phyloP scores from a whole-genome alignment of 2,329 filamentous ascomycete species.

The Keithomyces neogunnii region DNA sequence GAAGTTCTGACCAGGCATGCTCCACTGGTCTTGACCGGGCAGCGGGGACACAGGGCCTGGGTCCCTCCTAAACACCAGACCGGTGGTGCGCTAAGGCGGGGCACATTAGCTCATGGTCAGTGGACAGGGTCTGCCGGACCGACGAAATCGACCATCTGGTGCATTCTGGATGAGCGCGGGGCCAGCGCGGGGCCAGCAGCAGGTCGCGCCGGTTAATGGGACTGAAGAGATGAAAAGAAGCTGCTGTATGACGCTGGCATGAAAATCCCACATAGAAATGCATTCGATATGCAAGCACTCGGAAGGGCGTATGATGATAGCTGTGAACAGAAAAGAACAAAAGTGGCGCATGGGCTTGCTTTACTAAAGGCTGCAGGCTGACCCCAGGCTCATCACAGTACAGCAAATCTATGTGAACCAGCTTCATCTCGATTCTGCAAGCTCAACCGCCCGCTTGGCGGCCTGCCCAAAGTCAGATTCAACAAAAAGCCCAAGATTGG shows the following conservation, averaged over 20 bases:
- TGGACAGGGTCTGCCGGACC: background rate
- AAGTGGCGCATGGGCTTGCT: no score
- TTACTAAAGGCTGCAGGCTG: no score
- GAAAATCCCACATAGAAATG: no score
- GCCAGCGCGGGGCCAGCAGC: no score
- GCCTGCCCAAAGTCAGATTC: constrained; percentile 31
- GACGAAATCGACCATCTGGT: background rate
- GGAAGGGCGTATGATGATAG: no score
- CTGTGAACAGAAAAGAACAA: no score
- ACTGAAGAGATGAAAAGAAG: no score
- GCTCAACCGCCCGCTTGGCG: constrained; percentile 23
- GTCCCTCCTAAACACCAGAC: background rate
- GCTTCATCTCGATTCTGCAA: constrained; percentile 12
- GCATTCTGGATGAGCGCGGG: background rate
- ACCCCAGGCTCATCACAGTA: no score
- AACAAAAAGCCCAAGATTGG: constrained; percentile 26
- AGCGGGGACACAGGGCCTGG: background rate
- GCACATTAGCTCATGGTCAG: background rate
- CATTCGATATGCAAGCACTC: no score
- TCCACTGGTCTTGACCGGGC: background rate
- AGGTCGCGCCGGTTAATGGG: no score
- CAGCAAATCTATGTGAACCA: background rate
- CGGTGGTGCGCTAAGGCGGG: background rate
- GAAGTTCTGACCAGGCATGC: background rate
- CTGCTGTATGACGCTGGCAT: no score